A percentile compares a stretch with the other conserved stretches of the same genome.
Conservation (phyloP, 345 rosid genomes). For the Heritiera fomes region DNA sequence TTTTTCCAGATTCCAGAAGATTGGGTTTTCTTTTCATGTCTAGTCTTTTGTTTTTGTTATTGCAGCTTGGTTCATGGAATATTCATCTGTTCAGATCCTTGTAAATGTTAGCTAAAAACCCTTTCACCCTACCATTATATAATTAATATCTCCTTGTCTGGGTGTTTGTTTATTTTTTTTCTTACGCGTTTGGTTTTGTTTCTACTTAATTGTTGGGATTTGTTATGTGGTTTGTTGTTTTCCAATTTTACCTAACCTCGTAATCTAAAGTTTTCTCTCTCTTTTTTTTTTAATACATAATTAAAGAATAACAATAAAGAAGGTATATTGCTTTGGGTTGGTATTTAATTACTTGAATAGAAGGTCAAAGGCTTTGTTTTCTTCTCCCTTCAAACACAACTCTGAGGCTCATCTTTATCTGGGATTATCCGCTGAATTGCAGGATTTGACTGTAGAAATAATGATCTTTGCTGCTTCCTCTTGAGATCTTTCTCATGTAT, state of each 20-base stretch:
- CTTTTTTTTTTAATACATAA: background rate
- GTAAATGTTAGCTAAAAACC: constrained; percentile 17
- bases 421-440: constrained; percentile 27
- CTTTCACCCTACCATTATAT: constrained; percentile 15
- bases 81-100: constrained; percentile 26
- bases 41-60: background rate
- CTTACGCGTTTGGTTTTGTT: constrained; percentile 16
- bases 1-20: constrained; percentile 26
- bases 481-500: constrained; percentile 16
- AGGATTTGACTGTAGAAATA: constrained; percentile 26
- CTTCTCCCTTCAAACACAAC: constrained; percentile 28
- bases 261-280: constrained; percentile 8
- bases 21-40: constrained; percentile 11
- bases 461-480: constrained; percentile 18
- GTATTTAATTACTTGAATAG: constrained; percentile 6
- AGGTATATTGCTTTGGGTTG: constrained; percentile 12
- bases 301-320: constrained; percentile 6
- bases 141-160: constrained; percentile 19
- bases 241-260: constrained; percentile 36
- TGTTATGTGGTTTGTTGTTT: constrained; percentile 31
- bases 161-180: constrained; percentile 12
- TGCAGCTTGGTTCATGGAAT: constrained; percentile 20
- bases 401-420: constrained; percentile 26
- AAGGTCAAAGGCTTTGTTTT: constrained; percentile 30
- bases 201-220: constrained; percentile 21